Base-by-base conservation (phyloP, 75 land plant genomes). In the Pseudotsuga menziesii region DNA sequence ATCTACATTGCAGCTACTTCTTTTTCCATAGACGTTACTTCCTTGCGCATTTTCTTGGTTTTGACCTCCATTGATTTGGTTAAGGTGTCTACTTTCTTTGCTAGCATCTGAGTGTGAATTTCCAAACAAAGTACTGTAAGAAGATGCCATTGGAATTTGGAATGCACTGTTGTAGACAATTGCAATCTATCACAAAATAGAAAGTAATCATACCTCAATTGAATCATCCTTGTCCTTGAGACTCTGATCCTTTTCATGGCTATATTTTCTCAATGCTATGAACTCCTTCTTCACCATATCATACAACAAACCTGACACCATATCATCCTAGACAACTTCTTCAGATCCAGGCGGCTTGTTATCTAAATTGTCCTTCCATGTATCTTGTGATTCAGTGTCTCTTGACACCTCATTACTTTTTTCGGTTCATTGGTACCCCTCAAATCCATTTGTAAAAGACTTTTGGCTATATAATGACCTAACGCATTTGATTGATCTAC, bases 221-320 rank as follows among this genome's bases (percentile, higher is more conserved):
- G 94, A 91, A 86, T 96, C 98, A 89, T 96, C 97, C 80, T 96
- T 96, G 83, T 96, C 98, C 79, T 96, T 96, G 6, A 96, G 89
- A 78, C 97, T 92, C 77, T 91, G 97, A 80, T 94, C 98, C 75
- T 96, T 96, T 71, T 96, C 98, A 80, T 94, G 91, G 78, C 91
- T 81, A 32, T 91, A 76, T 80, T 94, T 96, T 81, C 98, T 88
- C 76, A 96, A 80, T 58, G 83, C 61, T 48, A 94, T 80, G 7
- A 96, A 97, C 82, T 96, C 98, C 66, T 96, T 96, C 67, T 96
- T 97, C 76, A 96, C 77, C 81, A 96, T 81, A 81, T 96, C 98
- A 89, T 96, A 96, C 64, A 96, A 86, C 72, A 89, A 64, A 0
- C 94, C 98, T 14, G 98, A 91, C 19, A 96, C 98, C 69, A 74